phyloP scores from a whole-genome alignment of 192 early-diverging fungal genomes.

The Funneliformis mosseae region DNA sequence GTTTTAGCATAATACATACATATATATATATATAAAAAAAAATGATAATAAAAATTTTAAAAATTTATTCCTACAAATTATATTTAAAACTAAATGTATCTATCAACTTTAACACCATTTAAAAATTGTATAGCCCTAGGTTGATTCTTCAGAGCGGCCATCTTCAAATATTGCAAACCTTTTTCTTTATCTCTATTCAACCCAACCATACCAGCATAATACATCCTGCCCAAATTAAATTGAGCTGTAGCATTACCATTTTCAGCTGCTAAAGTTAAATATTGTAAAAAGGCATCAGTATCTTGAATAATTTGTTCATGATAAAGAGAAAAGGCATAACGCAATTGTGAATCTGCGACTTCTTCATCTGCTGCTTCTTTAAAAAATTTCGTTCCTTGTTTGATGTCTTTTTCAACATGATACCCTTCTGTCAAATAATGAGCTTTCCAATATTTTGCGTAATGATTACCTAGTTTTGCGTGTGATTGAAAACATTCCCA shows the following conservation, averaged over 20 bases:
- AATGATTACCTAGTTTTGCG: conserved; percentile 9
- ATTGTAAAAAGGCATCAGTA: conserved; percentile 24
- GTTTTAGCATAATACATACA: too few relatives aligned
- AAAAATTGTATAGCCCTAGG: conserved; percentile 27
- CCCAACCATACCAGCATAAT: conserved; percentile 22
- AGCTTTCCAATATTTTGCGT: conserved; percentile 33
- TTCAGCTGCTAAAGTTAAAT: conserved; percentile 30
- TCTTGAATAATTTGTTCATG: conserved; percentile 10
- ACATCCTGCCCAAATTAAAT: conserved; percentile 26
- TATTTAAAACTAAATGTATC: background rate
- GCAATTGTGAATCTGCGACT: conserved; percentile 30
- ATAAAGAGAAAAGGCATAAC: conserved; percentile 18
- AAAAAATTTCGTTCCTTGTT: conserved; percentile 24
- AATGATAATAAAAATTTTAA: too few relatives aligned
- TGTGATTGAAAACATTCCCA: conserved; percentile 29
- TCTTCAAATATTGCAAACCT: conserved; percentile 23
- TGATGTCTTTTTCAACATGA: conserved; percentile 4
- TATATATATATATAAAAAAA: too few relatives aligned
- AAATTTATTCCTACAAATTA: background rate
- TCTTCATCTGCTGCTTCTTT: conserved; percentile 32
- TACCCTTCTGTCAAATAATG: conserved; percentile 33
- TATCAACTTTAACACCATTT: conserved; percentile 2
- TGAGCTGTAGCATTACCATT: conserved; percentile 31
- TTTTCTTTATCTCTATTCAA: conserved; percentile 13
- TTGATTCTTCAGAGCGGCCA: conserved; percentile 32